Percentiles rank a stretch among this genome's conserved stretches.
Evolutionary conservation across 208 protist genomes (phyloP).

Genomic region (Trypanosomatidae sp.): DNA sequence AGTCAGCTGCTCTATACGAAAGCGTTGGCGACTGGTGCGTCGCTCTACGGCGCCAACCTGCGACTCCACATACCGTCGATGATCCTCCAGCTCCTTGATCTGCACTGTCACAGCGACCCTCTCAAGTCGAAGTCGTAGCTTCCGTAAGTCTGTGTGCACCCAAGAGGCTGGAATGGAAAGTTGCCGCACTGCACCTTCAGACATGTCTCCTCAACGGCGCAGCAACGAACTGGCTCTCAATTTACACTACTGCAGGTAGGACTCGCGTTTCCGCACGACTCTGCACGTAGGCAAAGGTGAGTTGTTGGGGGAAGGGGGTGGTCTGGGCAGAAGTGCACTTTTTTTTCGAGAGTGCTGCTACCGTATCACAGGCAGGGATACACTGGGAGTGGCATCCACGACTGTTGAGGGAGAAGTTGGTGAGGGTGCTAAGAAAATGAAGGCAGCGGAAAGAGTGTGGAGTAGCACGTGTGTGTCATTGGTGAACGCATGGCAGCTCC

Average conservation of each 20-base stretch:
- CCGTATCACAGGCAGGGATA: not conserved
- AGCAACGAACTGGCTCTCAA: not conserved
- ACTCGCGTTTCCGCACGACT: not conserved
- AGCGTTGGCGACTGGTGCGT: conserved; percentile 2
- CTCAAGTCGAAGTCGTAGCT: conserved; percentile 32
- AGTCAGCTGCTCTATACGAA: conserved; percentile 18
- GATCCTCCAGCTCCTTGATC: conserved; percentile 32
- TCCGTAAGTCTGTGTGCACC: conserved; percentile 69
- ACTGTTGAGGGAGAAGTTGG: not conserved
- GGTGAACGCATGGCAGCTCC: not conserved
- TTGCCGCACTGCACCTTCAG: not conserved
- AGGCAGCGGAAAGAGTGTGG: not conserved
- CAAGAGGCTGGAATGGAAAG: conserved; percentile 29
- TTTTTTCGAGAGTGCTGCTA: not conserved
- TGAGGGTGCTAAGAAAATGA: not conserved
- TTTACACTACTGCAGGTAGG: not conserved
- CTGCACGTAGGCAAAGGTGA: not conserved
- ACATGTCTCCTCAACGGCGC: not conserved
- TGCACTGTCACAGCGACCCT: conserved; percentile 5
- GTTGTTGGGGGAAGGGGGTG: not conserved
- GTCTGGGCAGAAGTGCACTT: not conserved
- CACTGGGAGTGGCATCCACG: not conserved
- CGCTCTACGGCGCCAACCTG: conserved; percentile 14
- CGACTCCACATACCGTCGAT: conserved; percentile 8
- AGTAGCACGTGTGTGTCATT: not conserved